Percentiles rank a stretch among this genome's conserved stretches.
Conservation (phyloP, 352 stramenopile species). For the Phytophthora citricola region DNA sequence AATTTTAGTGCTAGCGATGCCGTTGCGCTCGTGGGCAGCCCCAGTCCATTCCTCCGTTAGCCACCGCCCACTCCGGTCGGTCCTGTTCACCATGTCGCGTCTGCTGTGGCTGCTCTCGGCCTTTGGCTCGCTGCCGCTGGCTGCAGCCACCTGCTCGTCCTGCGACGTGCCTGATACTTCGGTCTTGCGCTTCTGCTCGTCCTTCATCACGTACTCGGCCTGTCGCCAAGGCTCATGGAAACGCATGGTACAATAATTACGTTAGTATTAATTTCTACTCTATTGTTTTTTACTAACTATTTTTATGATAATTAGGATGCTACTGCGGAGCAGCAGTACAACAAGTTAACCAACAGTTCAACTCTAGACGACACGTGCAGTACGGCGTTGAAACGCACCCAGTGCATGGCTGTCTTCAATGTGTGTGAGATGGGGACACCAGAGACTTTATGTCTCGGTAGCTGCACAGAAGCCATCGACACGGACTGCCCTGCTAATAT, state of each 20-base stretch:
- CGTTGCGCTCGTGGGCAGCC: neutral
- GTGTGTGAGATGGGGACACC: conserved; percentile 74
- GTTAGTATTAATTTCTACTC: neutral
- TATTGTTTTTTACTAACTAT: conserved; percentile 4
- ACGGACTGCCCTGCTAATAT: conserved; percentile 49
- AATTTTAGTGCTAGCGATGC: conserved; percentile 12
- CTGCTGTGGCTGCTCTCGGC: conserved; percentile 19
- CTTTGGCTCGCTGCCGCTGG: neutral
- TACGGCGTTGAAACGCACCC: conserved; percentile 45
- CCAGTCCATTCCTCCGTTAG: conserved; percentile 2
- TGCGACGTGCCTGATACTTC: conserved; percentile 60
- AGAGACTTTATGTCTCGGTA: conserved; percentile 61
- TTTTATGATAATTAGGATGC: conserved; percentile 38
- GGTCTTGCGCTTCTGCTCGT: conserved; percentile 61
- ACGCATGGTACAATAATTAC: conserved; percentile 44
- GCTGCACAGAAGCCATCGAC: conserved; percentile 45
- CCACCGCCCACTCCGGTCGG: conserved; percentile 7
- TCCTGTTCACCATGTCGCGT: conserved; percentile 17
- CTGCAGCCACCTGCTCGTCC: conserved; percentile 41
- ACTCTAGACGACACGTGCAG: conserved; percentile 40
- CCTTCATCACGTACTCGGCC: conserved; percentile 60
- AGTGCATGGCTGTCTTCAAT: conserved; percentile 70
- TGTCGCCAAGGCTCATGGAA: conserved; percentile 62
- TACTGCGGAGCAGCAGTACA: conserved; percentile 44
- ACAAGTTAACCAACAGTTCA: conserved; percentile 36